Evolutionary conservation across 306 rosid genomes (phyloP), one percentile per base, ranked within the genome.

Genomic region (Acacia confusa): DNA sequence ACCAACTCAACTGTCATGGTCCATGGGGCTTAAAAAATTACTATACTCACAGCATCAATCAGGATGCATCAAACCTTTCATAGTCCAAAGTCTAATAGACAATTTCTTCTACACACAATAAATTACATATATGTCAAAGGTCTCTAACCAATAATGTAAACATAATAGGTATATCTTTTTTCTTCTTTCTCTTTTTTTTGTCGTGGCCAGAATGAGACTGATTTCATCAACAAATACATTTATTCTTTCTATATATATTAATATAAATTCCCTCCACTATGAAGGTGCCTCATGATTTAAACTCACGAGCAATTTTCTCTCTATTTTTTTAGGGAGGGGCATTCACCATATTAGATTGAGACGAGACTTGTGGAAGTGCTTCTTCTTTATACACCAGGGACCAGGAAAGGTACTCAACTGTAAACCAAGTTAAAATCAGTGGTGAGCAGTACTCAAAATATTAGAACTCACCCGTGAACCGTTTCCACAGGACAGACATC

Each of bases 391-490:
- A 83, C 99, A 93, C 99, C 97, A 93, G 36, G 86, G 81, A 67
- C 90, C 85, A 13, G 93, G 97, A 85, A 93, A 95, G 64, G 97
- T 92, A 89, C 99, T 95, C 84, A 92, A 74, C 98, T 95, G 91
- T 50, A 79, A 79, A 74, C 40, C 40, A 81, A 74, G 47, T 47
- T 70, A 71, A 28, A 63, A 61, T 77, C 75, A 63, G 48, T 24
- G 9, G 40, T 27, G 72, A 64, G 57, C 6, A n/a, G 15, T 17
- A 25, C 47, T 13, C 20, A 6, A 58, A 27, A 63, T 17, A 27
- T 77, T 38, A 34, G 17, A 82, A 78, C 40, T 64, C 77, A 17
- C 13, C 7, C 11, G 41, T 81, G 41, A 79, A 63, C 14, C 53
- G 43, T 66, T 66, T 78, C 64, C 25, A 25, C 53, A 14, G 52